These are phyloP conservation scores for Aspergillus luchuensis DNA, from an alignment of 2,329 filamentous ascomycete genomes.

Conservation along the genomic window DNA sequence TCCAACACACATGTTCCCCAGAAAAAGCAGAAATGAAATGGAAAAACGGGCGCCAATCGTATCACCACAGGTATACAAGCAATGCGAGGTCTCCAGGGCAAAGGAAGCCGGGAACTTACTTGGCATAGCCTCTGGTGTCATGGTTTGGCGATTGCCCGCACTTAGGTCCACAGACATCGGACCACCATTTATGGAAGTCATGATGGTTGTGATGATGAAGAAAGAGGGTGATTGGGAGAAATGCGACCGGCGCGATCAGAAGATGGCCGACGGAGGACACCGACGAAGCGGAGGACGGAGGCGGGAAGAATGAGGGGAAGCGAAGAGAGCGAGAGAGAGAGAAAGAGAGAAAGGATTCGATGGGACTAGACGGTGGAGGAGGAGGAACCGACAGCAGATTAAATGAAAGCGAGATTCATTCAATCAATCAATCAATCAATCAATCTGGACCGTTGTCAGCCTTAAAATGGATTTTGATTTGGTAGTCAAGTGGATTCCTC, in stretches of 20 bases:
- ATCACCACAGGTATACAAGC: background rate
- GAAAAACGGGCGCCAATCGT: background rate
- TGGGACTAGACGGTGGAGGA: background rate
- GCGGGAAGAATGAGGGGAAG: background rate
- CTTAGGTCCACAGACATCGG: constrained; percentile 31
- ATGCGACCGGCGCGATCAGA: constrained; percentile 25
- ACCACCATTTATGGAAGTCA: constrained; percentile 31
- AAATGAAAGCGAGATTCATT: constrained; percentile 10
- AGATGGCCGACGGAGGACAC: background rate
- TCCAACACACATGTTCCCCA: background rate
- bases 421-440: constrained; percentile 13
- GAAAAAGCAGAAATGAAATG: background rate
- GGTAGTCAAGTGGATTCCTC: constrained; percentile 18
- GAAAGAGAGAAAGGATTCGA: background rate
- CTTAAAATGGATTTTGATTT: constrained; percentile 16
- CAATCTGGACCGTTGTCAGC: constrained; percentile 22
- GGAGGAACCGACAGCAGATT: constrained; percentile 4
- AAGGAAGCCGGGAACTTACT: constrained; percentile 18
- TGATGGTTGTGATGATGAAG: constrained; percentile 15
- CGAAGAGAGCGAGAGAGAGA: background rate
- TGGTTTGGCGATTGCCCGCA: constrained; percentile 18
- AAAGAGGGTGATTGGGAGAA: constrained; percentile 2
- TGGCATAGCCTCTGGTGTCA: constrained; percentile 15
- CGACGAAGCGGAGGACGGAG: constrained; percentile 1
- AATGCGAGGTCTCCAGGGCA: background rate